Conservation (phyloP, 2,329 filamentous ascomycete species). For the Thielaviopsis punctulata region DNA sequence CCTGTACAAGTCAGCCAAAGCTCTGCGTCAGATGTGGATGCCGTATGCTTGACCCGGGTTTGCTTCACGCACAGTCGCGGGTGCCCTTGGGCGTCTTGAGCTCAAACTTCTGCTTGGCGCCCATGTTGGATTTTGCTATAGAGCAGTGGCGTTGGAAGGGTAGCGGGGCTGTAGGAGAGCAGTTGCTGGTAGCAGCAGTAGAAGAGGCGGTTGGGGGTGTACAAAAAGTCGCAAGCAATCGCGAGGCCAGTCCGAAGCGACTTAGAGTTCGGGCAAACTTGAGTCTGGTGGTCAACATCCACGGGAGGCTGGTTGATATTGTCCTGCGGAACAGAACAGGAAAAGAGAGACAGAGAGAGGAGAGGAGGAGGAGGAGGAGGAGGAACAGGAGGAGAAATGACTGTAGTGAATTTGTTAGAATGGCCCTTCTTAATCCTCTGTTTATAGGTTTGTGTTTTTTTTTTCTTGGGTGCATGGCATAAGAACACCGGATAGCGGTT, state of each 20-base stretch:
- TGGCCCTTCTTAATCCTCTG: too few species aligned
- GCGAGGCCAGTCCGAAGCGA: not conserved
- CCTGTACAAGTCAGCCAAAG: conserved; percentile 21
- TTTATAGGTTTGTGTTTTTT: conserved; percentile 1
- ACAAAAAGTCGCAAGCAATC: not conserved
- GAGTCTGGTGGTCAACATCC: conserved; percentile 4
- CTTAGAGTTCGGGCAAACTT: conserved; percentile 2
- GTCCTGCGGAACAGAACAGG: not conserved
- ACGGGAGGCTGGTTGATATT: not conserved
- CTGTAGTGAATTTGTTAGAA: too few species aligned
- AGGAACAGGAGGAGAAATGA: too few species aligned
- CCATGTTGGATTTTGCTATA: conserved; percentile 17
- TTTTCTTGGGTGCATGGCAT: not conserved
- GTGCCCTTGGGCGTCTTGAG: conserved; percentile 86
- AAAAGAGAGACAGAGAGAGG: not conserved
- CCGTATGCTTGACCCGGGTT: conserved; percentile 1
- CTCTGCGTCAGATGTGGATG: not conserved
- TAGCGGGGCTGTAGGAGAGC: not conserved
- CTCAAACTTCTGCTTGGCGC: conserved; percentile 38
- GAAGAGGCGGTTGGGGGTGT: not conserved
- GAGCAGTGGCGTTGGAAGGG: not conserved
- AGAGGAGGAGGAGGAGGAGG: not conserved
- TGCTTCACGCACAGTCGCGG: conserved; percentile 47
- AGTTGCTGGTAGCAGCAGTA: not conserved
- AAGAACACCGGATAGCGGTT: not conserved